phyloP scores from a whole-genome alignment of 345 rosid genomes.

The Dovyalis caffra region DNA sequence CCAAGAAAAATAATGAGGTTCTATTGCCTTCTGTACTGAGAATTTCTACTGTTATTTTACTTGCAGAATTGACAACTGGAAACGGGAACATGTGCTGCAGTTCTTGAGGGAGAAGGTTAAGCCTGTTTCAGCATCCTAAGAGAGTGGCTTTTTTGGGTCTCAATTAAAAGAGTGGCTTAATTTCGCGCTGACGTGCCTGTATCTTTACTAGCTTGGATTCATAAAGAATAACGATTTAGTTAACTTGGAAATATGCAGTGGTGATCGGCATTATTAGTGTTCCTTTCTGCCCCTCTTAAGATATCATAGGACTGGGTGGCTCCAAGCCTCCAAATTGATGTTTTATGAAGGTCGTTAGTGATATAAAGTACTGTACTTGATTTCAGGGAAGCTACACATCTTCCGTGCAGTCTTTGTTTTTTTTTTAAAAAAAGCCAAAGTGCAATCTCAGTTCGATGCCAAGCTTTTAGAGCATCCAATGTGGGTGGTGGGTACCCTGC shows the following conservation, averaged over 20 bases:
- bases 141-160: not conserved
- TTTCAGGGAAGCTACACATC: not conserved
- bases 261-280: too few species aligned
- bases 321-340: too few species aligned
- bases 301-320: too few species aligned
- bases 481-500: not conserved
- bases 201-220: not conserved
- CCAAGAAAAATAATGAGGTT: slow-evolving; percentile 1
- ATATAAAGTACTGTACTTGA: not conserved
- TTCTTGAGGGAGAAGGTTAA: slow-evolving; percentile 77
- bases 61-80: slow-evolving; percentile 94
- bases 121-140: slow-evolving; percentile 42
- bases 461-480: not conserved
- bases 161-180: not conserved
- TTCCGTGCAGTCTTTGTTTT: not conserved
- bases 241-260: not conserved
- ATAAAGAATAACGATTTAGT: too few species aligned
- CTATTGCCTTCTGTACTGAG: not conserved
- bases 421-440: too few species aligned
- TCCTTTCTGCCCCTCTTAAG: too few species aligned
- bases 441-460: too few species aligned
- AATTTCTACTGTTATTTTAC: not conserved
- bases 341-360: too few species aligned
- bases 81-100: slow-evolving; percentile 84
- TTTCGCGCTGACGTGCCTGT: not conserved